Evolutionary conservation across 139 green algal genomes (phyloP).

Genomic region (Tetratostichococcus sp.): DNA sequence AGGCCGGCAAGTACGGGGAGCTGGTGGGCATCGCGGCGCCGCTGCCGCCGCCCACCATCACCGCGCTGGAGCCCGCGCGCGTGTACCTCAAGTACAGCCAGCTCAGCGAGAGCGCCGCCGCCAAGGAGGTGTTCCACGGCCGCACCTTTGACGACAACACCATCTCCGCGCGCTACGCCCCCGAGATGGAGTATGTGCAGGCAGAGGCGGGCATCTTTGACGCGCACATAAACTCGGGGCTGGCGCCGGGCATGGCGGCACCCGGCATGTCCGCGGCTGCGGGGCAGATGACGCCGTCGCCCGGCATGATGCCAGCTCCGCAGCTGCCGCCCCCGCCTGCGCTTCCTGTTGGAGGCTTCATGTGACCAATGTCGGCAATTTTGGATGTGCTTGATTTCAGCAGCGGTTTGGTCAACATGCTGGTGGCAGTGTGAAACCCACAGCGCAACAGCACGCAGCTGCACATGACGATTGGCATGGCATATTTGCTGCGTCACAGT

Average conservation of each 20-base stretch:
- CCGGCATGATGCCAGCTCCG: too few relatives aligned
- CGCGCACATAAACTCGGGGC: neutral
- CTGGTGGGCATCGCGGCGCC: constrained; percentile 57
- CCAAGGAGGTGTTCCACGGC: constrained; percentile 50
- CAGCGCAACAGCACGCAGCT: too few relatives aligned
- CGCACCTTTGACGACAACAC: constrained; percentile 70
- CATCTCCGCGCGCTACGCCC: constrained; percentile 39
- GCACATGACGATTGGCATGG: too few relatives aligned
- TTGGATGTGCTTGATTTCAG: neutral
- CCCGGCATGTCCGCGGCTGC: too few relatives aligned
- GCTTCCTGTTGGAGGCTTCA: neutral
- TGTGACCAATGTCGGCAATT: neutral
- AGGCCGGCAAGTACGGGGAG: constrained; percentile 55
- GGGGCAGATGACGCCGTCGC: too few relatives aligned
- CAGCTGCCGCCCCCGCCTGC: neutral
- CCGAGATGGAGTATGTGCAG: neutral
- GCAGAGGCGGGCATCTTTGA: neutral
- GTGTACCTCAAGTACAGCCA: constrained; percentile 65
- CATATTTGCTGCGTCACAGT: too few relatives aligned
- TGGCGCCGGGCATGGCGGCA: neutral
- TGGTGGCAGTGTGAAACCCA: too few relatives aligned
- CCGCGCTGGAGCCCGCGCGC: constrained; percentile 34
- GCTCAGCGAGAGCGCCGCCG: constrained; percentile 42
- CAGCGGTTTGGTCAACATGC: too few relatives aligned
- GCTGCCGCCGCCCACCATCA: constrained; percentile 34